Evolutionary conservation across 1,284 basidiomycete species (phyloP), one percentile per base, ranked within the genome.

Genomic region (Phlebopus sp.): DNA sequence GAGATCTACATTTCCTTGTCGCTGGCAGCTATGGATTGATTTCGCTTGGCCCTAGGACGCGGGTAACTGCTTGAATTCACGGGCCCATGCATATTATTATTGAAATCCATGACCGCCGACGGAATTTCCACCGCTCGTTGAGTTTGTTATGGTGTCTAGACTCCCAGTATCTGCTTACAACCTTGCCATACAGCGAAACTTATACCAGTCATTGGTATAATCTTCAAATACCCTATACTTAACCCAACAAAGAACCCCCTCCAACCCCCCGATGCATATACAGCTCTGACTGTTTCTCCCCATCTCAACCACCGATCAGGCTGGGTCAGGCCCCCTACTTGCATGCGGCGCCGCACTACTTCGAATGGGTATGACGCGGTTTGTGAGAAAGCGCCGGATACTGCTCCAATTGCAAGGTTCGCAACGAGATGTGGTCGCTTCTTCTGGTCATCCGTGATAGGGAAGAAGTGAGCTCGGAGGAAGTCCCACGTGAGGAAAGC

Each of bases 341-440:
- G 97, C 90, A 98, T 97, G 49, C 93, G 77, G 46, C 97, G 75
- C 35, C 97, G 79, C 30, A 98, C 79, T 42, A 99, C 89, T 66
- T 99, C 97, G 60, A 99, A 93, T 1, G 97, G 97, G 64, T 99
- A 99, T 17, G 92, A 93, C 3, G 83, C 84, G 0, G 95, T 97
- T 68, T 99, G 96, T 2, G 87, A 84, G 46, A 92, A 70, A 11
- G 86, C 85, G 19, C 97, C 97, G 0, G 96, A 89, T n/a, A 95
- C 68, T 0, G 93, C 97, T 25, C 97, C 97, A 47, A 94, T 87
- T 13, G 72, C 69, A 1, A 98, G 79, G 68, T 90, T 79, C 11
- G 78, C 77, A 5, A 78, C 25, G 2, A 78, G 68, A 7, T 67
- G 64, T 0, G 79, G 72, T 31, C 73, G 76, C 66, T 34, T 68